Conservation (phyloP, 768 basidiomycete species). For the Gautieria morchelliformis region DNA sequence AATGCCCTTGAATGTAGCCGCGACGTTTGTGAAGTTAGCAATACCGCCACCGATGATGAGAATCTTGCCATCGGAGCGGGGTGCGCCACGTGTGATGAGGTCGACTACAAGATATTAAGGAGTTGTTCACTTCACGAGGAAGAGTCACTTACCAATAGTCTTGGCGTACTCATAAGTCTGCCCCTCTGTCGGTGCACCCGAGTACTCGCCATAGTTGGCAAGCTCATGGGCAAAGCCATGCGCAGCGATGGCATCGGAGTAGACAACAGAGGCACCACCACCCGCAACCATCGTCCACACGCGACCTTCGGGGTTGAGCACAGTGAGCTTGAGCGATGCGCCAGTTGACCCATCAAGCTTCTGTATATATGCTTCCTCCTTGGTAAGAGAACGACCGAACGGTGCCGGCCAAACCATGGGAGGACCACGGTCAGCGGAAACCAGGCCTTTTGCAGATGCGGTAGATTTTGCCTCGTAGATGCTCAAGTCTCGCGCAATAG, state of each 20-base stretch:
- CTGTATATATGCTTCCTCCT: slow-evolving; percentile 99
- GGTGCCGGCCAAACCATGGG: slow-evolving; percentile 96
- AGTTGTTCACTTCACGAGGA: slow-evolving; percentile 7
- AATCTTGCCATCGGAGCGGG: slow-evolving; percentile 82
- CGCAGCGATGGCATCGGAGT: slow-evolving; percentile 73
- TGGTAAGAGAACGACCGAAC: slow-evolving; percentile 95
- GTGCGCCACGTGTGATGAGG: slow-evolving; percentile 84
- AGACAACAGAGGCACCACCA: slow-evolving; percentile 73
- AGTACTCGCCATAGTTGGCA: slow-evolving; percentile 99
- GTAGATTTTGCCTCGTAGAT: slow-evolving; percentile 50
- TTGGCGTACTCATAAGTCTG: slow-evolving; percentile 99
- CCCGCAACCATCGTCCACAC: slow-evolving; percentile 99
- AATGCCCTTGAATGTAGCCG: slow-evolving; percentile 99
- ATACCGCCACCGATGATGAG: slow-evolving; percentile 99
- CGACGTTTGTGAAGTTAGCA: slow-evolving; percentile 99
- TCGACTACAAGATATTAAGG: slow-evolving; percentile 45
- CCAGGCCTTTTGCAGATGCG: slow-evolving; percentile 37
- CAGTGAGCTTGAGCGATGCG: slow-evolving; percentile 96
- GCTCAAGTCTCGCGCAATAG: slow-evolving; percentile 84
- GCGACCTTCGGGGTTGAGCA: slow-evolving; percentile 88
- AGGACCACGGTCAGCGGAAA: slow-evolving; percentile 84
- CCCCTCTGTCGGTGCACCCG: slow-evolving; percentile 93
- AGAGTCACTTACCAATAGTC: slow-evolving; percentile 67
- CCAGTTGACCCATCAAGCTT: slow-evolving; percentile 96
- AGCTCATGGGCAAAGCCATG: slow-evolving; percentile 96